Percentiles rank a stretch among this genome's conserved stretches.
These are phyloP conservation scores for Dentipellis fragilis DNA, from an alignment of 768 basidiomycete species.

Conservation along the genomic window DNA sequence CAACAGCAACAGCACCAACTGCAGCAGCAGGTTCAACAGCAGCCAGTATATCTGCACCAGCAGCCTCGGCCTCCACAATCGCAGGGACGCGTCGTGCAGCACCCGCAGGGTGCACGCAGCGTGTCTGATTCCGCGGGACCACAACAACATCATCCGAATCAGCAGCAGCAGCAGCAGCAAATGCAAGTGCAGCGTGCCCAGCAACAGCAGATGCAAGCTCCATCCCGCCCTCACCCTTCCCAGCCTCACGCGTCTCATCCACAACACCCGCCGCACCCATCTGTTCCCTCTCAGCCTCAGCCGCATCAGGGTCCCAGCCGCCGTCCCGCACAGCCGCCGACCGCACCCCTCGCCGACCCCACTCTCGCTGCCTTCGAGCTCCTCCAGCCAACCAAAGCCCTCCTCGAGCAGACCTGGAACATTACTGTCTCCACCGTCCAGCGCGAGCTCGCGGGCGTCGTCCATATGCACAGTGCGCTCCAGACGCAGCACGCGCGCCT, in stretches of 20 bases:
- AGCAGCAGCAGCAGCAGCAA: neutral
- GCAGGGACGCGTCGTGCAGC: too few relatives aligned
- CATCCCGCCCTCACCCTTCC: neutral
- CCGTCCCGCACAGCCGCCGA: neutral
- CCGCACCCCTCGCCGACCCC: neutral
- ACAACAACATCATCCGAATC: neutral
- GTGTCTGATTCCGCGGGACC: too few relatives aligned
- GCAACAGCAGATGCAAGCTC: neutral
- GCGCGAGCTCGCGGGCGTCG: neutral
- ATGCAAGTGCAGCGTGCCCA: neutral
- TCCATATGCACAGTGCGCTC: neutral
- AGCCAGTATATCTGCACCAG: too few relatives aligned
- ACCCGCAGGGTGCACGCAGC: too few relatives aligned
- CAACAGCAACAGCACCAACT: neutral
- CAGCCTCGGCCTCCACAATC: too few relatives aligned
- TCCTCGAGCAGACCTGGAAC: constrained; percentile 11
- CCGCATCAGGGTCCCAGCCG: neutral
- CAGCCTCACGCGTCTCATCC: neutral
- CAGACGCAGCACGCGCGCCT: constrained; percentile 3
- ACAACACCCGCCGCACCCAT: neutral
- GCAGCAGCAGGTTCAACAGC: neutral
- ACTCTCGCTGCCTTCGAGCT: constrained; percentile 4
- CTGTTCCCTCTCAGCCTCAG: neutral
- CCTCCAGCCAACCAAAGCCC: constrained; percentile 8
- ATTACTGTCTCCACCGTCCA: constrained; percentile 4